These are phyloP conservation scores for Nicotiana tabacum DNA, from an alignment of 257 asterid species.

Conservation along the genomic window DNA sequence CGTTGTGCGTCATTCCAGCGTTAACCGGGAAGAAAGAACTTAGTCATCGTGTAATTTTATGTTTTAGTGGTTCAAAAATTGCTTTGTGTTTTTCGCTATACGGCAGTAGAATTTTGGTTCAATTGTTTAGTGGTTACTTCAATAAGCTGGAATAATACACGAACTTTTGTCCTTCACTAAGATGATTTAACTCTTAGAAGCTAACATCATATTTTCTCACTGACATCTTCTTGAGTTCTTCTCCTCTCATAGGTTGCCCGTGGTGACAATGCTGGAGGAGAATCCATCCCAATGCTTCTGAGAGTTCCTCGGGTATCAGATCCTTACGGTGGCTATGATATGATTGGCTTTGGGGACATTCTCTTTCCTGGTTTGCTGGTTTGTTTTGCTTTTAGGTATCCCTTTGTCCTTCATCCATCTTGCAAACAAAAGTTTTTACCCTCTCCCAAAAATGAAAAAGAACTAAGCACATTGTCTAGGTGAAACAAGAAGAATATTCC, in stretches of 20 bases:
- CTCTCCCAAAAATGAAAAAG: background rate
- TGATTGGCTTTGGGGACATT: slow-evolving; percentile 98
- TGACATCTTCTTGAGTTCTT: background rate
- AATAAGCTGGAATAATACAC: background rate
- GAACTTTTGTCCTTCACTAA: background rate
- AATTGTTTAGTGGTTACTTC: background rate
- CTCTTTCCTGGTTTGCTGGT: slow-evolving; percentile 89
- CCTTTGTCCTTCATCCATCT: background rate
- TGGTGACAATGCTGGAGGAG: slow-evolving; percentile 91
- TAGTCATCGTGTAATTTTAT: no score
- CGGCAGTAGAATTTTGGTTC: background rate
- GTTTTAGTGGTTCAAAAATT: background rate
- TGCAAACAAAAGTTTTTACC: background rate
- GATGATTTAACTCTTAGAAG: background rate
- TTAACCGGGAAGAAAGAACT: no score
- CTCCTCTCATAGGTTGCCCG: slow-evolving; percentile 66
- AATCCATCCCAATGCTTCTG: slow-evolving; percentile 97
- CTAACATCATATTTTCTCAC: background rate
- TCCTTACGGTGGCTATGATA: slow-evolving; percentile 92
- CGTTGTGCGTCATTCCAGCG: no score
- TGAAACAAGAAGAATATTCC: background rate
- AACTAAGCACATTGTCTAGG: background rate
- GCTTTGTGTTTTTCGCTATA: background rate
- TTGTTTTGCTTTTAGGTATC: slow-evolving; percentile 77
- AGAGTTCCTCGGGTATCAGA: slow-evolving; percentile 85